These are phyloP conservation scores for Physaria fendleri DNA, from an alignment of 345 rosid species.

Conservation along the genomic window DNA sequence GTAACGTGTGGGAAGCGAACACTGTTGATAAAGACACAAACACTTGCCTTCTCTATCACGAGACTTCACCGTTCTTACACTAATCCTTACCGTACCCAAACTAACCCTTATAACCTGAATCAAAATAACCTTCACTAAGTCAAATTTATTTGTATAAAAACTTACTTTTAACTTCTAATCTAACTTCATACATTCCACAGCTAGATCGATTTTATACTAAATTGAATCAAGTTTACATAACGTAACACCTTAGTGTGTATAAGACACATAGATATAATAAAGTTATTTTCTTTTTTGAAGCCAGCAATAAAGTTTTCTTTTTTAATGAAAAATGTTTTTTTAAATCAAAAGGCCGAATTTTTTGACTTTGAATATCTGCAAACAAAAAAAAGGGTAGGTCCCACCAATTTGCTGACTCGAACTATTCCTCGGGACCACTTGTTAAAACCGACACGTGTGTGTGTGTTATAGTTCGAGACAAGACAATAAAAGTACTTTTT, in stretches of 20 bases:
- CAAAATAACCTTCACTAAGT: too few species aligned
- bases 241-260: slow-evolving; percentile 16
- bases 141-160: too few species aligned
- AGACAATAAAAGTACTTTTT: background rate
- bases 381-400: slow-evolving; percentile 8
- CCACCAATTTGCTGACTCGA: slow-evolving; percentile 23
- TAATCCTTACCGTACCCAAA: slow-evolving; percentile 16
- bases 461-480: background rate
- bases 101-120: too few species aligned
- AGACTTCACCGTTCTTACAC: slow-evolving; percentile 24
- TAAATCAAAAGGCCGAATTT: slow-evolving; percentile 22
- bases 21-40: slow-evolving; percentile 18
- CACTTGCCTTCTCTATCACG: slow-evolving; percentile 9
- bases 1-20: slow-evolving; percentile 27
- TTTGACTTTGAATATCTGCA: slow-evolving; percentile 34
- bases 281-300: background rate
- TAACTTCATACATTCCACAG: too few species aligned
- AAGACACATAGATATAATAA: slow-evolving; percentile 20
- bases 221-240: slow-evolving; percentile 1
- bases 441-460: slow-evolving; percentile 27
- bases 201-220: background rate
- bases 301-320: slow-evolving; percentile 23
- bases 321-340: slow-evolving; percentile 5
- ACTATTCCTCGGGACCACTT: slow-evolving; percentile 30
- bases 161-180: too few species aligned